Evolutionary conservation across 2,329 filamentous ascomycete species (phyloP).

Genomic region (Geosmithia morbida): DNA sequence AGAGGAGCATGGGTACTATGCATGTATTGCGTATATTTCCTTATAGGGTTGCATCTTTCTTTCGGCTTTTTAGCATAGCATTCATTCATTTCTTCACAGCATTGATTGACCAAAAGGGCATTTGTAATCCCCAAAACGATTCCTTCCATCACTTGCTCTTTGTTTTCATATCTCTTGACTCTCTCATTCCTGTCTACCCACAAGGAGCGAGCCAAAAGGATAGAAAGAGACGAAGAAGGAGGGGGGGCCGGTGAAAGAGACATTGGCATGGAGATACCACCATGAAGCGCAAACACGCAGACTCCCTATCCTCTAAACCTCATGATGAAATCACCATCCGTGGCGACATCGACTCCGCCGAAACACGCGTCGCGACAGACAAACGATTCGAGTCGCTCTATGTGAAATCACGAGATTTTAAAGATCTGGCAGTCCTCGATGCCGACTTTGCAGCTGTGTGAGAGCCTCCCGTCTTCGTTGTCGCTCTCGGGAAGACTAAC

Average conservation of each 20-base stretch:
- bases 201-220: no score
- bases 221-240: not conserved
- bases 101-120: not conserved
- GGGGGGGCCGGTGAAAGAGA: no score
- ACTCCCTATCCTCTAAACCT: not conserved
- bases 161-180: no score
- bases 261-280: no score
- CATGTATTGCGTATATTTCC: no score
- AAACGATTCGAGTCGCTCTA: conserved; percentile 18
- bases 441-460: conserved; percentile 26
- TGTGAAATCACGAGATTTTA: conserved; percentile 24
- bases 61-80: not conserved
- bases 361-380: not conserved
- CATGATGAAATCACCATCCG: conserved; percentile 7
- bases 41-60: not conserved
- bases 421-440: conserved; percentile 23
- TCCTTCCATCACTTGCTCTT: no score
- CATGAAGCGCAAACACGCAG: not conserved
- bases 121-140: no score
- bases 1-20: no score
- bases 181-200: no score
- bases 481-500: not conserved
- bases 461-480: conserved; percentile 3
- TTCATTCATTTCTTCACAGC: not conserved
- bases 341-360: not conserved